Percentiles rank a stretch among this genome's conserved stretches.
These are phyloP conservation scores for Aspergillus vadensis DNA, from an alignment of 2,329 filamentous ascomycete genomes.

Conservation along the genomic window DNA sequence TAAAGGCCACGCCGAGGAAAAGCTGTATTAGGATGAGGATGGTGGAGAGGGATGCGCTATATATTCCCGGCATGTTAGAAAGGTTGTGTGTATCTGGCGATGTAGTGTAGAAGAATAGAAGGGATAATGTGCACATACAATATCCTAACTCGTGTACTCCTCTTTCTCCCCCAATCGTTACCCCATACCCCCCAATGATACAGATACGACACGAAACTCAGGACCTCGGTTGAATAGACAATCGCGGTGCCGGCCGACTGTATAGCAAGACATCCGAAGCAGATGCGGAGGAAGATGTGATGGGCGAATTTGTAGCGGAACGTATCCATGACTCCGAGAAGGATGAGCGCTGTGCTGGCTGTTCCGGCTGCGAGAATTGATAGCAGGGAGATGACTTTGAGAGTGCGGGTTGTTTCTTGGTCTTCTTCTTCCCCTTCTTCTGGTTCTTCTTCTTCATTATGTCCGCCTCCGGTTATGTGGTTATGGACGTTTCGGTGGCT, in stretches of 20 bases:
- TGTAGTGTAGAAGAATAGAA: neutral
- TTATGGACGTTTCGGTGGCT: neutral
- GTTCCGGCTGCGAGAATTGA: constrained; percentile 21
- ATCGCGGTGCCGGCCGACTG: constrained; percentile 24
- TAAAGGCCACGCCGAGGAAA: constrained; percentile 20
- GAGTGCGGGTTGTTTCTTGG: constrained; percentile 17
- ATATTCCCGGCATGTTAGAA: neutral
- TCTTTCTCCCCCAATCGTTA: constrained; percentile 14
- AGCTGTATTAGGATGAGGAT: constrained; percentile 21
- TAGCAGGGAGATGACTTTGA: constrained; percentile 23
- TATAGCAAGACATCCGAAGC: constrained; percentile 24
- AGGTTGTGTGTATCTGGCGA: neutral
- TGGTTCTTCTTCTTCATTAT: constrained; percentile 8
- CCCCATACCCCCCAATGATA: constrained; percentile 19
- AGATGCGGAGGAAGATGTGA: constrained; percentile 22
- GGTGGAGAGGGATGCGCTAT: constrained; percentile 25
- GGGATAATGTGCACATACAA: constrained; percentile 17
- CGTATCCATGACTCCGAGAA: constrained; percentile 26
- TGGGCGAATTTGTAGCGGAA: constrained; percentile 24
- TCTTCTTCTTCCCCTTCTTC: constrained; percentile 17
- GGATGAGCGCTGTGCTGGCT: constrained; percentile 20
- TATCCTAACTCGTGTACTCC: constrained; percentile 19
- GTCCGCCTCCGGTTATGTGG: neutral
- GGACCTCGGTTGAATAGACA: constrained; percentile 26
- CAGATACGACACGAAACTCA: constrained; percentile 20